These are phyloP conservation scores for Cardamine resedifolia DNA, from an alignment of 345 rosid species.

Conservation along the genomic window DNA sequence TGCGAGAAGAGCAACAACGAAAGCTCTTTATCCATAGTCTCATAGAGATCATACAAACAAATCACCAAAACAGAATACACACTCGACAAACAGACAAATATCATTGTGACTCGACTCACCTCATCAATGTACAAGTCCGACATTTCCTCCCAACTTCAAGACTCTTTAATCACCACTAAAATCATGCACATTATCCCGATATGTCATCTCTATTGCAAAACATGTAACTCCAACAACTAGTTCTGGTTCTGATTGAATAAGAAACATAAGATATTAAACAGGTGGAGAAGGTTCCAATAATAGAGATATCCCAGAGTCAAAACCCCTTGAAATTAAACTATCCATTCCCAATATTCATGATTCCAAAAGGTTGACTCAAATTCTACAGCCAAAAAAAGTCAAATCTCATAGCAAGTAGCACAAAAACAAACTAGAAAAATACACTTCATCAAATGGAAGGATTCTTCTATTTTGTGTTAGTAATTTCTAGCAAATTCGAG, in stretches of 20 bases:
- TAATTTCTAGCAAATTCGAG: not conserved
- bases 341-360: not conserved
- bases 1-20: constrained; percentile 7
- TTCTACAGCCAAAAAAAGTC: constrained; percentile 6
- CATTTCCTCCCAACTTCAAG: constrained; percentile 60
- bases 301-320: constrained; percentile 16
- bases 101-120: constrained; percentile 45
- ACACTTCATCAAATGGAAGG: not conserved
- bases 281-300: constrained; percentile 8
- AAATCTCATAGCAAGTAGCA: constrained; percentile 2
- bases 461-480: not conserved
- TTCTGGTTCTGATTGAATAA: constrained; percentile 50
- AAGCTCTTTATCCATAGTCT: constrained; percentile 27
- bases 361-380: not conserved
- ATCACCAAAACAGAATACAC: constrained; percentile 2
- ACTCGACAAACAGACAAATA: not conserved
- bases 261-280: constrained; percentile 36
- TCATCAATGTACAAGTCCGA: constrained; percentile 65
- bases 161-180: constrained; percentile 59
- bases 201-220: constrained; percentile 45
- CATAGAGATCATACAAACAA: constrained; percentile 18
- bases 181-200: constrained; percentile 41
- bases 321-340: constrained; percentile 5
- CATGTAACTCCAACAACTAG: constrained; percentile 37
- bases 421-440: not conserved